Percentiles rank a stretch among this genome's conserved stretches.
Conservation (phyloP, 129 eudicot genomes). For the Apium graveolens region DNA sequence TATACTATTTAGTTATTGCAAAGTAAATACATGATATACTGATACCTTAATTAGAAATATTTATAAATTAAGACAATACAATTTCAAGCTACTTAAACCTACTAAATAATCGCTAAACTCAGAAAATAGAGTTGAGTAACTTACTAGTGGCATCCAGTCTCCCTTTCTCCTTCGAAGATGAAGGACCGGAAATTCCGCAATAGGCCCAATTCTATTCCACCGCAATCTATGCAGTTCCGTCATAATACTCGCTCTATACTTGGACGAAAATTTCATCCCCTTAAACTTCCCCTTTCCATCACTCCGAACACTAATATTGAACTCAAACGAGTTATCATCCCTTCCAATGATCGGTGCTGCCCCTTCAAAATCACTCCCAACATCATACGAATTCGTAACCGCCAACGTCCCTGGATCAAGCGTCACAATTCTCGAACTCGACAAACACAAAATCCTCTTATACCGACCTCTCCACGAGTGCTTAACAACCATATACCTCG, state of each 20-base stretch:
- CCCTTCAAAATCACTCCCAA: conserved; percentile 61
- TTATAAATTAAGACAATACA: background rate
- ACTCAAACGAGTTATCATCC: conserved; percentile 75
- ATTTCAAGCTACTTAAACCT: background rate
- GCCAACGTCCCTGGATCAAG: conserved; percentile 66
- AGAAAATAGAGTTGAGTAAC: conserved; percentile 17
- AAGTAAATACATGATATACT: background rate
- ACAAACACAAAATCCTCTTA: conserved; percentile 78
- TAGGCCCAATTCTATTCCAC: conserved; percentile 58
- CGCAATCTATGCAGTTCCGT: conserved; percentile 81
- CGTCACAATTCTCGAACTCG: conserved; percentile 43
- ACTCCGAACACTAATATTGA: conserved; percentile 66
- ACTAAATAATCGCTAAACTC: background rate
- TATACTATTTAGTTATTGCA: background rate
- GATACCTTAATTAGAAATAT: background rate
- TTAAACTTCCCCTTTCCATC: conserved; percentile 93
- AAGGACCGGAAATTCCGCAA: conserved; percentile 76
- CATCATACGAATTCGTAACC: conserved; percentile 85
- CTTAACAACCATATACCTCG: conserved; percentile 69
- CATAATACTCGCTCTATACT: conserved; percentile 74
- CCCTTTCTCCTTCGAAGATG: conserved; percentile 76
- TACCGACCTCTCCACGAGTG: conserved; percentile 99
- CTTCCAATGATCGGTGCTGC: conserved; percentile 71
- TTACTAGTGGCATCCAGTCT: conserved; percentile 82
- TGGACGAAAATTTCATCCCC: conserved; percentile 69